These are phyloP conservation scores for Paramecium sonneborni DNA, from an alignment of 73 alveolate species.

Conservation along the genomic window DNA sequence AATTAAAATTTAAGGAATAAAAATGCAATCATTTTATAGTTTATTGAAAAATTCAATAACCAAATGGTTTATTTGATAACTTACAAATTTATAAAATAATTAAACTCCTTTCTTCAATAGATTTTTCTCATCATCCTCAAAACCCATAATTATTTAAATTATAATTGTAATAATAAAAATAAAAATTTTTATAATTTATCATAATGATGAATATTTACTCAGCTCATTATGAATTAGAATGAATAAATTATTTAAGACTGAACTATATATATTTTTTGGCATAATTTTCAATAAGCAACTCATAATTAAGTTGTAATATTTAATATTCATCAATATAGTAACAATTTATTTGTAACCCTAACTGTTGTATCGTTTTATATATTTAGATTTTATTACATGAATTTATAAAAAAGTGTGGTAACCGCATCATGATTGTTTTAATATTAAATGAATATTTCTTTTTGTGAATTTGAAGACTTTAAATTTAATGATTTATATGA, in stretches of 20 bases:
- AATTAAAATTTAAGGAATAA: no score
- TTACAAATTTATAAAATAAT: no score
- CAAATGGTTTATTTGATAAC: no score
- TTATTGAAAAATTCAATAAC: no score
- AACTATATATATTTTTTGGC: neutral
- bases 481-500: neutral
- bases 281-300: neutral
- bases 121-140: neutral
- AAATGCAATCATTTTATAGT: no score
- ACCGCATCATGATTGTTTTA: no score
- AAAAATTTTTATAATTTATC: neutral
- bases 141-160: slow-evolving; percentile 7
- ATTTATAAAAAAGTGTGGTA: no score
- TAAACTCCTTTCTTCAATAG: no score
- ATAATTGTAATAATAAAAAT: neutral
- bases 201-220: slow-evolving; percentile 34
- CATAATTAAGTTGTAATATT: neutral
- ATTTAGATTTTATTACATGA: no score
- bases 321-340: no score
- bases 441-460: neutral
- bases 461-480: neutral
- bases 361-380: no score
- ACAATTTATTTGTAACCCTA: no score
- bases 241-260: neutral
- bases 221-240: slow-evolving; percentile 28